These are phyloP conservation scores for Cucurbita ficifolia DNA, from an alignment of 306 rosid genomes.

Conservation along the genomic window DNA sequence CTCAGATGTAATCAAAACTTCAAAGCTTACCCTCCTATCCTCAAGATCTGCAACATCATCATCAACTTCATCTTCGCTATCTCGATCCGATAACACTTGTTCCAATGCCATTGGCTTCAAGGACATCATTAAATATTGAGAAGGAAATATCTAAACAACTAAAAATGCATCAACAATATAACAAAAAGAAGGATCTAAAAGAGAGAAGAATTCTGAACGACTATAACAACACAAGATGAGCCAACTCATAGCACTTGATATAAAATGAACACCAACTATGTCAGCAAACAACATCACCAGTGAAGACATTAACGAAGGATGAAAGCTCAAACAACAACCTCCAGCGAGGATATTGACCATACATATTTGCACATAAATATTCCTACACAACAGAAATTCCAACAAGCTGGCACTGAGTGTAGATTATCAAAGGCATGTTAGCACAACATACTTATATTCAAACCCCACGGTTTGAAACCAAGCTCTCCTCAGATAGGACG, in stretches of 20 bases:
- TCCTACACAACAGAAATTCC: too few relatives aligned
- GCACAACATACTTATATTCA: background rate
- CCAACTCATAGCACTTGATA: background rate
- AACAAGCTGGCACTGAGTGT: background rate
- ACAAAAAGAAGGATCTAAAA: background rate
- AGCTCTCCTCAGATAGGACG: background rate
- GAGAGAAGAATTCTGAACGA: background rate
- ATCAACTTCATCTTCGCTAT: slow-evolving; percentile 85
- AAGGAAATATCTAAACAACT: background rate
- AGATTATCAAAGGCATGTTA: background rate
- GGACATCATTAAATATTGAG: slow-evolving; percentile 1
- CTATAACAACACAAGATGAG: background rate
- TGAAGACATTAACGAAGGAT: too few relatives aligned
- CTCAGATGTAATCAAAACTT: background rate
- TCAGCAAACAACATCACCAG: too few relatives aligned
- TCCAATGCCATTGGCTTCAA: slow-evolving; percentile 64
- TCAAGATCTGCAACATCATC: slow-evolving; percentile 57
- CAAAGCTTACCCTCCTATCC: slow-evolving; percentile 44
- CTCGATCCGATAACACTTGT: slow-evolving; percentile 48
- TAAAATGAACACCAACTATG: too few relatives aligned
- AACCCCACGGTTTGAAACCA: background rate
- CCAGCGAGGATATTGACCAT: too few relatives aligned
- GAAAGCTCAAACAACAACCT: too few relatives aligned
- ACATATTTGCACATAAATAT: too few relatives aligned
- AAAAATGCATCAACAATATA: background rate